phyloP scores from a whole-genome alignment of 1,284 basidiomycete species.

The Cystobasidium sp. region DNA sequence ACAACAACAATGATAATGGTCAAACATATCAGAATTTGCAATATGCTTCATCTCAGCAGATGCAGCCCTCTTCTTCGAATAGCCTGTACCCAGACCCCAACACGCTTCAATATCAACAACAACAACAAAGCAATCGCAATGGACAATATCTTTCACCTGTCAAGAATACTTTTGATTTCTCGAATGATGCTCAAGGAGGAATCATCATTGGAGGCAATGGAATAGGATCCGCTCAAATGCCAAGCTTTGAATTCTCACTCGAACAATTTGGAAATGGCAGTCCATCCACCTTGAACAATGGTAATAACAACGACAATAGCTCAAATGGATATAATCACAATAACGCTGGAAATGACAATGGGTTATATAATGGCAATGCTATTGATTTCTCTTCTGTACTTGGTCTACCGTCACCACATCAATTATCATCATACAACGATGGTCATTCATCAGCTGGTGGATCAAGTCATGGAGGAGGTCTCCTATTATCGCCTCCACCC shows the following conservation, averaged over 20 bases:
- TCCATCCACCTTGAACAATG: not conserved
- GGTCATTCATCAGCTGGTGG: not conserved
- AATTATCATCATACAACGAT: not conserved
- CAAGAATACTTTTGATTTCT: conserved; percentile 10
- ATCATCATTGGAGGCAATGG: not conserved
- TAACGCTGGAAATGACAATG: no score
- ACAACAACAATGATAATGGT: not conserved
- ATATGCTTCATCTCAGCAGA: not conserved
- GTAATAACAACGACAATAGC: not conserved
- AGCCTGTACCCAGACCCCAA: not conserved
- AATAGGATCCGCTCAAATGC: conserved; percentile 1
- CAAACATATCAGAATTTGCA: not conserved
- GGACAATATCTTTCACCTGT: conserved; percentile 18
- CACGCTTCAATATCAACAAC: conserved; percentile 13
- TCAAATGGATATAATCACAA: not conserved
- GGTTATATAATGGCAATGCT: conserved; percentile 5
- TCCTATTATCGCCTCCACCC: conserved; percentile 16
- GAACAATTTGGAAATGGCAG: conserved; percentile 27
- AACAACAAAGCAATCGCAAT: not conserved
- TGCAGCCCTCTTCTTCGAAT: no score
- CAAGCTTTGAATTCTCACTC: conserved; percentile 39
- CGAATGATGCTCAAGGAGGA: not conserved
- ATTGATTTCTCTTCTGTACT: conserved; percentile 33
- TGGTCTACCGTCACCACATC: conserved; percentile 24
- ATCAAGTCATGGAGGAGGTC: not conserved